These are phyloP conservation scores for Septoria linicola DNA, from an alignment of 2,329 filamentous ascomycete species.

Conservation along the genomic window DNA sequence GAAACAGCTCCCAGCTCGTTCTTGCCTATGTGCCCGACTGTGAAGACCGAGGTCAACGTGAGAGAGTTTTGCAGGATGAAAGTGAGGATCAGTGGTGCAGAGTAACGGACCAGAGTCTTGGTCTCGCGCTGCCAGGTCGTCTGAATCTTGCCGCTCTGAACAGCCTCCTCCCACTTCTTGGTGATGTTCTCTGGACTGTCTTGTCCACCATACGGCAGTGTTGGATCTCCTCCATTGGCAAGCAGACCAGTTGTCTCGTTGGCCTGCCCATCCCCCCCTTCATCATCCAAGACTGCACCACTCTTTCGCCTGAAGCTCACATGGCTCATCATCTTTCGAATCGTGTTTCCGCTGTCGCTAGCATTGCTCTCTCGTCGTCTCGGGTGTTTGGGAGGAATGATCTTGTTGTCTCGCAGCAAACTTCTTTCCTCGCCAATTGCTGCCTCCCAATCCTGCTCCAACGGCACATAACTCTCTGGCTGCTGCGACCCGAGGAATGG, in stretches of 20 bases:
- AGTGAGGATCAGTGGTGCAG: slow-evolving; percentile 47
- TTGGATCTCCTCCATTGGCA: slow-evolving; percentile 36
- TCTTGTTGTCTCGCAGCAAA: slow-evolving; percentile 59
- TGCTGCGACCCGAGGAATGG: slow-evolving; percentile 65
- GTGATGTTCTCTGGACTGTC: slow-evolving; percentile 60
- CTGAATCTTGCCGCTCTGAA: slow-evolving; percentile 74
- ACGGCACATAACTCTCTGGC: slow-evolving; percentile 41
- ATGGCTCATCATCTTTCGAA: slow-evolving; percentile 26
- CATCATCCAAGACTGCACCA: slow-evolving; percentile 30
- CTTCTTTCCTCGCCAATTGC: slow-evolving; percentile 58
- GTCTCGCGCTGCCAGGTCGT: slow-evolving; percentile 91
- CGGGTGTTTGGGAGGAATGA: slow-evolving; percentile 56
- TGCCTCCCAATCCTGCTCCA: slow-evolving; percentile 53
- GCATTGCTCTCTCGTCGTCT: slow-evolving; percentile 33
- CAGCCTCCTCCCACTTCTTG: slow-evolving; percentile 81
- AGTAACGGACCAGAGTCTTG: slow-evolving; percentile 64
- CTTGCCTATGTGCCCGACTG: slow-evolving; percentile 51
- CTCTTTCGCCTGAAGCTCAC: slow-evolving; percentile 35
- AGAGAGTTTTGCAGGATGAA: slow-evolving; percentile 52
- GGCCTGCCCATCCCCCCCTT: slow-evolving; percentile 19
- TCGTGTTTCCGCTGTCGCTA: slow-evolving; percentile 14
- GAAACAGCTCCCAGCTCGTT: slow-evolving; percentile 50
- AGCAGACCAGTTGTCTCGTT: slow-evolving; percentile 53
- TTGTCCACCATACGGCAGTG: slow-evolving; percentile 46
- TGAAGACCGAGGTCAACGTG: slow-evolving; percentile 50